Base-by-base conservation (phyloP, 257 asterid genomes). In the Nicotiana benthamiana region DNA sequence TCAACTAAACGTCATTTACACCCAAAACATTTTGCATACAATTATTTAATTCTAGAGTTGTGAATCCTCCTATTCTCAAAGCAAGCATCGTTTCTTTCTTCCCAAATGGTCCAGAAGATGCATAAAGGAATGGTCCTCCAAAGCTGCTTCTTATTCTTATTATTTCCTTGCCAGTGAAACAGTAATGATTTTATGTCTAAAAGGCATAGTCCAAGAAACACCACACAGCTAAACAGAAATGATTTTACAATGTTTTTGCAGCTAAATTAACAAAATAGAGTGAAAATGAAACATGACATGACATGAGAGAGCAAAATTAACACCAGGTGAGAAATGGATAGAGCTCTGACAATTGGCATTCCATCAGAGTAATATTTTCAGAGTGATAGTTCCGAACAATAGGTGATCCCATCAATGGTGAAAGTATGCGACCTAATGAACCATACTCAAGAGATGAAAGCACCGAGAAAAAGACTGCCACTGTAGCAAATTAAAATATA, bases 331-430 rank as follows among this genome's bases (percentile, higher is more conserved):
- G 61, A 72, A 48, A 48, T 16, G 8, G 61, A 26, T 7, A 46
- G 20, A 46, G 36, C 78, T 72, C 60, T 72, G 78, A 72, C 40
- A 46, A 24, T 48, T 48, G 78, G 78, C 78, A 72, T 43, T 43
- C 30, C 77, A 43, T 43, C n/a, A 9, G 4, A 22, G 77, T 70
- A 43, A 43, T 43, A 70, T 70, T 72, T n/a, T 48, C 24, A 48
- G 24, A 26, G 60, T 48, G 43, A 17, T 24, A 5, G 61, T 24
- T 46, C 40, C 16, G 48, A 64, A 72, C 9, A 13, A 72, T 22
- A 51, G 56, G 40, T 72, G 78, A 46, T 46, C 15, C 32, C 17
- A 13, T 24, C 16, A 72, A 15, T 22, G 24, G 9, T 72, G 60
- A 72, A 22, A 24, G 24, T 72, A 72, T 48, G 61, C 9, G 20